Base-by-base conservation (phyloP, 2,329 filamentous ascomycete genomes). In the Penicillium sp. region DNA sequence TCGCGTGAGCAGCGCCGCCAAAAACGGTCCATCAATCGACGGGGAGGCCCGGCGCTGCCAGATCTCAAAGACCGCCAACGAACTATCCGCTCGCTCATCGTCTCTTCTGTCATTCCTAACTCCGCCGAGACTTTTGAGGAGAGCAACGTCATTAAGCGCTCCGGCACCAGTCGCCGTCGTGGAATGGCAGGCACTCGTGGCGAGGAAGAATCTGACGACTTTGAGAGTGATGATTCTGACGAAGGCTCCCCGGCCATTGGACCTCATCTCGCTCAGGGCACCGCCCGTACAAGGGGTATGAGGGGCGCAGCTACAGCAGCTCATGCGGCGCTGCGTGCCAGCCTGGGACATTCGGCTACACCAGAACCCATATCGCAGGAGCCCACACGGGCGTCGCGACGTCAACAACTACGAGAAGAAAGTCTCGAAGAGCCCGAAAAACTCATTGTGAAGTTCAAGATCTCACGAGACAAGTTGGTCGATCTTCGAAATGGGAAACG, bases 41-140 rank as follows among this genome's bases (percentile, higher is more conserved):
- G 93, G 60, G 93, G 93, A 54, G 93, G 93, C 0, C 93, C 93
- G 5, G 86, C 88, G 50, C 75, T 98, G 36, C 93, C 93, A n/a
- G 93, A 98, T 71, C 82, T 98, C 49, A 95, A 94, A 66, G 93
- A 98, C 60, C 82, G 90, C 46, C 91, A 93, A 70, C 83, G 91
- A 44, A 97, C 93, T 1, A 91, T 97, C 48, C 83, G 93, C 40
- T 96, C 91, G 0, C 78, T 96, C 57, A 81, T 97, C 45, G 89
- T 98, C 1, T 96, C 91, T 8, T 90, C 88, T 3, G 90, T 95
- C 18, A 80, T 98, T 49, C 93, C 93, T 12, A 93, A 91, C 25
- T 88, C 89, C 4, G 91, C 87, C 4, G 74, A 82, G 47, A 80
- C 80, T 3, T 74, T 95, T 39, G 90, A 96, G 53, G 88, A 93